A percentile compares a stretch with the other conserved stretches of the same genome.
Conservation (phyloP, 2,329 filamentous ascomycete genomes). For the Diaporthe citri region DNA sequence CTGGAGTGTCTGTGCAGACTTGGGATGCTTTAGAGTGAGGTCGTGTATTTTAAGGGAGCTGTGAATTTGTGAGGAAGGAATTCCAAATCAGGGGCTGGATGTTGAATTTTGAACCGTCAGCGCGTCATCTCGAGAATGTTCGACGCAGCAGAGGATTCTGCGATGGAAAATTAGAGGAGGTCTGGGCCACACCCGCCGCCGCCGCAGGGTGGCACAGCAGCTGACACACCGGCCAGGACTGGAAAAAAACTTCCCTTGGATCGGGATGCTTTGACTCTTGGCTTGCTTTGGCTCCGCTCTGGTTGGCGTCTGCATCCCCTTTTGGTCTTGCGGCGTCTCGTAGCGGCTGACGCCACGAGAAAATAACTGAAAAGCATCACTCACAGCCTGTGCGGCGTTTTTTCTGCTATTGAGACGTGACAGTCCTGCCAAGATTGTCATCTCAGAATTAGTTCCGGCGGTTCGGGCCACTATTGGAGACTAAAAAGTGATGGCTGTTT, state of each 20-base stretch:
- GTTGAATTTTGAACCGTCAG: not conserved
- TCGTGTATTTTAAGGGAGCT: not conserved
- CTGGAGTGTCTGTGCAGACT: not conserved
- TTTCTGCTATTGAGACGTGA: constrained; percentile 5
- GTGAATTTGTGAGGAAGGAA: not conserved
- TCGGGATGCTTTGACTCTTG: constrained; percentile 16
- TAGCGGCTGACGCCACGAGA: not conserved
- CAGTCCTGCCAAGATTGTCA: constrained; percentile 20
- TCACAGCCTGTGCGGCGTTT: not conserved
- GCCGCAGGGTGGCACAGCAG: constrained; percentile 30
- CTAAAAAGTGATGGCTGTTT: constrained; percentile 31
- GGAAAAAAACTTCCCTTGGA: not conserved
- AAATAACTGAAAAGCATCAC: not conserved
- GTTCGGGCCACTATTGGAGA: constrained; percentile 29
- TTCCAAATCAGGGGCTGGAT: not conserved
- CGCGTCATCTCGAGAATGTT: not conserved
- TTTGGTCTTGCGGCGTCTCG: not conserved
- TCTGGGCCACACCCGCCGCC: constrained; percentile 17
- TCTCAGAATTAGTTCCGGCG: constrained; percentile 16
- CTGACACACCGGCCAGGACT: not conserved
- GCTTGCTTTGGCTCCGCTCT: not conserved
- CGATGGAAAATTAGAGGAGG: constrained; percentile 27
- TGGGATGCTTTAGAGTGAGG: not conserved
- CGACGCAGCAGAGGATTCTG: not conserved
- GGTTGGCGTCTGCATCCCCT: not conserved